A percentile compares a stretch with the other conserved stretches of the same genome.
Evolutionary conservation across 2,329 filamentous ascomycete genomes (phyloP).

Genomic region (Beauveria pseudobassiana): DNA sequence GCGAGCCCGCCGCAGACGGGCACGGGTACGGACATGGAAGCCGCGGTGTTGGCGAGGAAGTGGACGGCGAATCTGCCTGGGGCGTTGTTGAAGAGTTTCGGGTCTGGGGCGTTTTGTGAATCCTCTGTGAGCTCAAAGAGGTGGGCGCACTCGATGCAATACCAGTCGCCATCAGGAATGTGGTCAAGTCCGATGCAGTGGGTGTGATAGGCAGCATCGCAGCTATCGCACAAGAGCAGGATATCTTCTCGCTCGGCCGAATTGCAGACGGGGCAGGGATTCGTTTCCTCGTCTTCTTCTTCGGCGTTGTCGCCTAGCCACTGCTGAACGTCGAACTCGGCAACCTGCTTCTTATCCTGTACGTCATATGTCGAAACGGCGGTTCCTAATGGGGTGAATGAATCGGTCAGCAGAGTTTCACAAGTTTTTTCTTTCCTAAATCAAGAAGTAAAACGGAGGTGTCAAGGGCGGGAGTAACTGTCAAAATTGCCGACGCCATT

Average conservation of each 20-base stretch:
- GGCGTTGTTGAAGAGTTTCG: slow-evolving; percentile 16
- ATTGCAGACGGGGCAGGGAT: slow-evolving; percentile 79
- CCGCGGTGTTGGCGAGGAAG: slow-evolving; percentile 26
- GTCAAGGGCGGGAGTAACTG: slow-evolving; percentile 12
- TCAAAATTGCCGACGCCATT: slow-evolving; percentile 70
- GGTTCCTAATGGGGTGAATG: slow-evolving; percentile 35
- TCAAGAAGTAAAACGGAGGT: neutral
- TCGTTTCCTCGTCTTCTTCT: slow-evolving; percentile 58
- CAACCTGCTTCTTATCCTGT: slow-evolving; percentile 79
- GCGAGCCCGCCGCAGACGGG: slow-evolving; percentile 47
- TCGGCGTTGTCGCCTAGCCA: slow-evolving; percentile 67
- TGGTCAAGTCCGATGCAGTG: slow-evolving; percentile 79
- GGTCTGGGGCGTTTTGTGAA: slow-evolving; percentile 25
- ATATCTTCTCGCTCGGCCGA: slow-evolving; percentile 74
- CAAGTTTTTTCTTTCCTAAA: too few relatives aligned
- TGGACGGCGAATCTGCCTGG: slow-evolving; percentile 24
- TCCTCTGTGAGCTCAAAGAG: slow-evolving; percentile 32
- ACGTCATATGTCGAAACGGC: slow-evolving; percentile 55
- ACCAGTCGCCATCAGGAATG: slow-evolving; percentile 76
- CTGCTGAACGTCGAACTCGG: slow-evolving; percentile 74
- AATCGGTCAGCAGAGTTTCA: neutral
- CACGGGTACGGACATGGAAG: slow-evolving; percentile 44
- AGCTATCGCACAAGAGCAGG: slow-evolving; percentile 84
- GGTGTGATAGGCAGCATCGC: slow-evolving; percentile 83
- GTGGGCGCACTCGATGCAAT: slow-evolving; percentile 74